phyloP scores from a whole-genome alignment of 306 rosid genomes.

The Rosa chinensis region DNA sequence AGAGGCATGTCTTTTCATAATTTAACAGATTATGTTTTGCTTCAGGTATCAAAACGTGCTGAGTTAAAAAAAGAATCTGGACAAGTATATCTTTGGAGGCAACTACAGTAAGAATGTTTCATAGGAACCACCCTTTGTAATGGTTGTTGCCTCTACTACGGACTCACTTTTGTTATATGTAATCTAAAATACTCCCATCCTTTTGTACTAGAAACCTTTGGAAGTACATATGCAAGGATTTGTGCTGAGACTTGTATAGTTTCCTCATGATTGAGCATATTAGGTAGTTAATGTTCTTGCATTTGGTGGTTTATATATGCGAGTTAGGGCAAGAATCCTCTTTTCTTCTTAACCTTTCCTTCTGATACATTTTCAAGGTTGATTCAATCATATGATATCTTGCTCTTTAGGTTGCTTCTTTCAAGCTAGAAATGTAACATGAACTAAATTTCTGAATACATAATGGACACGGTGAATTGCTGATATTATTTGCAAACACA shows the following conservation, averaged over 20 bases:
- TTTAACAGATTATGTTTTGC: background rate
- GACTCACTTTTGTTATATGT: slow-evolving; percentile 4
- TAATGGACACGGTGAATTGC: background rate
- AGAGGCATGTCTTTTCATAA: background rate
- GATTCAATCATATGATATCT: background rate
- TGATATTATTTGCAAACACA: background rate
- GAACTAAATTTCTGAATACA: background rate
- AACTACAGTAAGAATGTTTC: background rate
- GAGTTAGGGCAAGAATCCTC: background rate
- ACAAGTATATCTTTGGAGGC: background rate
- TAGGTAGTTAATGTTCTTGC: background rate
- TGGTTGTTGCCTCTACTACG: background rate
- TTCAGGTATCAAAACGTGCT: background rate
- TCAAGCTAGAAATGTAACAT: background rate
- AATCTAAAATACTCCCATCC: background rate
- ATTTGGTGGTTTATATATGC: background rate
- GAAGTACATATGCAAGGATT: background rate
- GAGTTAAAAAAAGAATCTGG: background rate
- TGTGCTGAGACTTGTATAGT: background rate
- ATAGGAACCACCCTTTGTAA: background rate
- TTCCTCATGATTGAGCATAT: background rate
- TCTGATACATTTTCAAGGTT: background rate
- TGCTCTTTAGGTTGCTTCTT: background rate
- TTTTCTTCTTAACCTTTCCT: background rate
- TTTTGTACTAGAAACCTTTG: background rate